A percentile compares a stretch with the other conserved stretches of the same genome.
Evolutionary conservation across 148 eudicot genomes (phyloP).

Genomic region (Fagopyrum homotropicum): DNA sequence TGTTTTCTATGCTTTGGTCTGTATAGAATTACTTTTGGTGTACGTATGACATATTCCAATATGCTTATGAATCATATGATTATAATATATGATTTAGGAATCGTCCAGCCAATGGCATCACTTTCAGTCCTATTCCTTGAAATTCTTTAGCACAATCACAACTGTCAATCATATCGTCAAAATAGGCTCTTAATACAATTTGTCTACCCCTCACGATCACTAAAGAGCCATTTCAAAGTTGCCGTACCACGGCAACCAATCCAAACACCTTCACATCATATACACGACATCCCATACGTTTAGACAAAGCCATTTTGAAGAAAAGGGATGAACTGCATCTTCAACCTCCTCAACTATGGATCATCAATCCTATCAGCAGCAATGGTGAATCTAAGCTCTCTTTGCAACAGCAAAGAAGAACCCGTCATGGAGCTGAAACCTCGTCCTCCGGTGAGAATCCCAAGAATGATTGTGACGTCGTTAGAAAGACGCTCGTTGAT

Average conservation of each 20-base stretch:
- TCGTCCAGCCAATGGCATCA: too few relatives aligned
- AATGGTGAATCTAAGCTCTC: neutral
- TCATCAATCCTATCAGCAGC: neutral
- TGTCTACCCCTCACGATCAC: too few relatives aligned
- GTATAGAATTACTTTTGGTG: too few relatives aligned
- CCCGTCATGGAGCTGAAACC: neutral
- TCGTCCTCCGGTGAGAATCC: neutral
- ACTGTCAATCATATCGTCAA: too few relatives aligned
- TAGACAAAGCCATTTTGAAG: neutral
- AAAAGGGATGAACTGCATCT: neutral
- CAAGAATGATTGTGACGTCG: neutral
- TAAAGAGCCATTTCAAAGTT: neutral
- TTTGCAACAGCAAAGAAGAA: neutral
- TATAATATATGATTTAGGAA: too few relatives aligned
- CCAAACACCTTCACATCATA: neutral
- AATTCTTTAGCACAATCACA: too few relatives aligned
- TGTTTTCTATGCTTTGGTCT: too few relatives aligned
- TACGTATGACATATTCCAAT: too few relatives aligned
- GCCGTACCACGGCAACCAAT: neutral
- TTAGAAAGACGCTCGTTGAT: neutral
- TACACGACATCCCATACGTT: neutral
- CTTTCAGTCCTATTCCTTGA: too few relatives aligned
- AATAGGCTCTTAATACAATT: neutral
- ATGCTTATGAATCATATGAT: too few relatives aligned
- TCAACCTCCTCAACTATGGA: neutral